Conservation (phyloP, 2,329 filamentous ascomycete species). For the Pseudocercospora fuligena region DNA sequence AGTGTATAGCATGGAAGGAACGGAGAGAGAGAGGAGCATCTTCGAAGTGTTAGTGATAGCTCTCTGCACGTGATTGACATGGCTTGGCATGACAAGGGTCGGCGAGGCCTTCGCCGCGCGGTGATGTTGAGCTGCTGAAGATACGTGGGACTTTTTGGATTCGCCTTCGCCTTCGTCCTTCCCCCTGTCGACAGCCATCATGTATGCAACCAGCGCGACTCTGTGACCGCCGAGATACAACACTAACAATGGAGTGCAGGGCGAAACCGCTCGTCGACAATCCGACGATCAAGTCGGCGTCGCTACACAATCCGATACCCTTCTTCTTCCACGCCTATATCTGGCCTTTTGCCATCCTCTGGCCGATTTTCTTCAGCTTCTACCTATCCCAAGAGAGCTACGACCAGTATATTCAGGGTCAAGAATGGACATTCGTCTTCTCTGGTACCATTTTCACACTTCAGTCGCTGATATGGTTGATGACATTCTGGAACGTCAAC, state of each 20-base stretch:
- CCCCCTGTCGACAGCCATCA: constrained; percentile 1
- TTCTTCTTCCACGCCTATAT: constrained; percentile 83
- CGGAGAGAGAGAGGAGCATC: not conserved
- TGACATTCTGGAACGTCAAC: constrained; percentile 96
- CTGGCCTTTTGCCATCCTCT: constrained; percentile 89
- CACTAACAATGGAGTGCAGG: constrained; percentile 17
- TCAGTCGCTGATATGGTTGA: constrained; percentile 90
- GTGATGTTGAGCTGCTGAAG: constrained; percentile 10
- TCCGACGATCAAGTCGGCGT: constrained; percentile 83
- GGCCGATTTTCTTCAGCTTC: constrained; percentile 88
- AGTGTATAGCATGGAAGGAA: not conserved
- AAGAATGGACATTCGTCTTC: constrained; percentile 98
- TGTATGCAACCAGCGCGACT: constrained; percentile 2
- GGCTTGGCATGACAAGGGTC: not conserved
- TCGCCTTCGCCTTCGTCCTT: not conserved
- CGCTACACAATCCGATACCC: constrained; percentile 85
- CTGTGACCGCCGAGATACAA: not conserved
- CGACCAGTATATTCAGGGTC: constrained; percentile 86
- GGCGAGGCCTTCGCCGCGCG: constrained; percentile 3
- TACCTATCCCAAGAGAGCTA: constrained; percentile 85
- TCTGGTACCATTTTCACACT: constrained; percentile 82
- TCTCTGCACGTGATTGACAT: not conserved
- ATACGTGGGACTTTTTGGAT: constrained; percentile 13
- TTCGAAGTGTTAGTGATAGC: not conserved
- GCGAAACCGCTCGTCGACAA: constrained; percentile 74